Percentiles rank a stretch among this genome's conserved stretches.
Conservation (phyloP, 257 asterid species). For the Nicotiana knightiana region DNA sequence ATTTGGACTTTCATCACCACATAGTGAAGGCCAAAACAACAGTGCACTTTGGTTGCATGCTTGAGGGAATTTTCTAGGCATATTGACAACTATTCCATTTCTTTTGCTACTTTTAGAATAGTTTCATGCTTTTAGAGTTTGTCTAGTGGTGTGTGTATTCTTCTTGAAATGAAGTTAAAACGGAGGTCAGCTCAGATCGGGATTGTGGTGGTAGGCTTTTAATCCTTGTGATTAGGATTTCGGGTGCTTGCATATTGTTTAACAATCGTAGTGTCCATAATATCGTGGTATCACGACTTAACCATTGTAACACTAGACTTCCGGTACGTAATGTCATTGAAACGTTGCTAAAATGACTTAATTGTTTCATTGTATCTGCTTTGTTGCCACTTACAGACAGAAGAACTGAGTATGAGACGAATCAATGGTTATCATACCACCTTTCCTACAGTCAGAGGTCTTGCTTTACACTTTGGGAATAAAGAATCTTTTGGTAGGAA, state of each 20-base stretch:
- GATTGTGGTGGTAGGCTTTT: neutral
- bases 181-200: neutral
- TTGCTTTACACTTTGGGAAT: no score
- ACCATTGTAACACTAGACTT: conserved; percentile 3
- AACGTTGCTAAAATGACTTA: neutral
- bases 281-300: neutral
- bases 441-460: no score
- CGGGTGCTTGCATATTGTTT: conserved; percentile 2
- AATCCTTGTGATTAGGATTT: neutral
- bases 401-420: no score
- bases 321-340: neutral
- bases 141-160: conserved; percentile 2
- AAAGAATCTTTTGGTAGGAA: no score
- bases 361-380: neutral
- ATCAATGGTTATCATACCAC: no score
- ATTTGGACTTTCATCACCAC: conserved; percentile 90
- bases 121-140: conserved; percentile 5
- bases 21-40: conserved; percentile 17
- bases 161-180: neutral
- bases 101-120: neutral
- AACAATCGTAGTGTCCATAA: neutral
- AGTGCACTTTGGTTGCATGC: neutral
- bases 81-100: conserved; percentile 2
- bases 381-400: neutral
- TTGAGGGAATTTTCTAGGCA: conserved; percentile 2